Conservation (phyloP, 768 basidiomycete genomes). For the Albatrellus ellisii region DNA sequence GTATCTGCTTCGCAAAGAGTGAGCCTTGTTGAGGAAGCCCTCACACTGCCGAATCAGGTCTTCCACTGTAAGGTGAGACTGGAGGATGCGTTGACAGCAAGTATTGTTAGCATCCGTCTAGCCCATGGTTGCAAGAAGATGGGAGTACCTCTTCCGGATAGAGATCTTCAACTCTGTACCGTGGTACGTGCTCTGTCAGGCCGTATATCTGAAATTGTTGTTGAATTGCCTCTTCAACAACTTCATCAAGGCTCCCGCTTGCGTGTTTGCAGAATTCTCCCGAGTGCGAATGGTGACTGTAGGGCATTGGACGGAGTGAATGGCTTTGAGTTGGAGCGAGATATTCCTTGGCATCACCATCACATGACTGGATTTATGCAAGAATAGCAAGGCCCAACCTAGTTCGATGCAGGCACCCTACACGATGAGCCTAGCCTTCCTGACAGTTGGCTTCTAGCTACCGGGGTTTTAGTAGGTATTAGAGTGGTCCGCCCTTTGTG, state of each 20-base stretch:
- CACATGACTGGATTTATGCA: too few species aligned
- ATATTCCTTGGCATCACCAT: too few species aligned
- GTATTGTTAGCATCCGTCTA: too few species aligned
- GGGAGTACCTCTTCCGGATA: slow-evolving; percentile 88
- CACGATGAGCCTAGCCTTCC: too few species aligned
- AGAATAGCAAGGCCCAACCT: too few species aligned
- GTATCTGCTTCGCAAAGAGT: slow-evolving; percentile 55
- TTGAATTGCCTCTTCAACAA: slow-evolving; percentile 67
- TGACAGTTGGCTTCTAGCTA: too few species aligned
- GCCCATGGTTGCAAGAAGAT: slow-evolving; percentile 2
- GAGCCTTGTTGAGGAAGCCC: slow-evolving; percentile 66
- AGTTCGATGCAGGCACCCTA: too few species aligned
- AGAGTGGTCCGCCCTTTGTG: too few species aligned
- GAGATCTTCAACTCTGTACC: slow-evolving; percentile 68
- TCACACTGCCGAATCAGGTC: slow-evolving; percentile 54
- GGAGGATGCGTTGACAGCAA: slow-evolving; percentile 7
- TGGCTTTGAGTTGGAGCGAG: too few species aligned
- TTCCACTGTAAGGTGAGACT: slow-evolving; percentile 43
- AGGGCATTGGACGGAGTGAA: too few species aligned
- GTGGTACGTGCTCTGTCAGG: slow-evolving; percentile 86
- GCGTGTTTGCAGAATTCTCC: slow-evolving; percentile 94
- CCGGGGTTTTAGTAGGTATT: too few species aligned
- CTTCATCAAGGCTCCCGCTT: slow-evolving; percentile 63
- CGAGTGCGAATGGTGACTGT: slow-evolving; percentile 85
- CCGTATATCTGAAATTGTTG: slow-evolving; percentile 76